Conservation (phyloP, 2,329 filamentous ascomycete species). For the Neonectria magnoliae region DNA sequence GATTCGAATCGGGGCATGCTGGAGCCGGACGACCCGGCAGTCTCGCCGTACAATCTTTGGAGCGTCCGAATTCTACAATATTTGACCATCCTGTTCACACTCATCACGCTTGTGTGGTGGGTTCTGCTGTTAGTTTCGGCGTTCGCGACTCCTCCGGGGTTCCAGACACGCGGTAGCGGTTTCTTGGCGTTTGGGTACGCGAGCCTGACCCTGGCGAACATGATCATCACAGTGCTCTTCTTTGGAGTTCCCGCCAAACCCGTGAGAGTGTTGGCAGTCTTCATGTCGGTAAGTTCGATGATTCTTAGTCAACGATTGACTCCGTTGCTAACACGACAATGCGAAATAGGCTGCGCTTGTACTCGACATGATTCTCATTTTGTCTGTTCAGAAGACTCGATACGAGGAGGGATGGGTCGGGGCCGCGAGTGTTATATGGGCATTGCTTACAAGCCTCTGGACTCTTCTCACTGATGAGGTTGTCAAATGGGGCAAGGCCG, state of each 20-base stretch:
- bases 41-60: conserved; percentile 96
- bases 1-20: conserved; percentile 57
- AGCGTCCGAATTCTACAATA: conserved; percentile 83
- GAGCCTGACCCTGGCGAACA: conserved; percentile 78
- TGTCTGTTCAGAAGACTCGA: conserved; percentile 78
- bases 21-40: conserved; percentile 56
- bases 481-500: conserved; percentile 89
- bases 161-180: conserved; percentile 88
- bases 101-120: conserved; percentile 91
- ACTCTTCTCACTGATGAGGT: conserved; percentile 81
- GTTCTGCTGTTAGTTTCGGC: conserved; percentile 85
- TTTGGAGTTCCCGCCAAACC: conserved; percentile 85
- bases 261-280: conserved; percentile 76
- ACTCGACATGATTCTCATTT: conserved; percentile 80
- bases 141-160: conserved; percentile 88
- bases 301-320: too few relatives aligned
- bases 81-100: conserved; percentile 79
- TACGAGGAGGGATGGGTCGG: conserved; percentile 92
- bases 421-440: conserved; percentile 85
- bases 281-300: conserved; percentile 61
- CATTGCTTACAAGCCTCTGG: conserved; percentile 81
- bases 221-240: conserved; percentile 83
- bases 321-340: background rate
- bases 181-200: conserved; percentile 91
- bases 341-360: conserved; percentile 45